Evolutionary conservation across 306 rosid genomes (phyloP), one percentile per base, ranked within the genome.

Genomic region (Fragaria vesca): DNA sequence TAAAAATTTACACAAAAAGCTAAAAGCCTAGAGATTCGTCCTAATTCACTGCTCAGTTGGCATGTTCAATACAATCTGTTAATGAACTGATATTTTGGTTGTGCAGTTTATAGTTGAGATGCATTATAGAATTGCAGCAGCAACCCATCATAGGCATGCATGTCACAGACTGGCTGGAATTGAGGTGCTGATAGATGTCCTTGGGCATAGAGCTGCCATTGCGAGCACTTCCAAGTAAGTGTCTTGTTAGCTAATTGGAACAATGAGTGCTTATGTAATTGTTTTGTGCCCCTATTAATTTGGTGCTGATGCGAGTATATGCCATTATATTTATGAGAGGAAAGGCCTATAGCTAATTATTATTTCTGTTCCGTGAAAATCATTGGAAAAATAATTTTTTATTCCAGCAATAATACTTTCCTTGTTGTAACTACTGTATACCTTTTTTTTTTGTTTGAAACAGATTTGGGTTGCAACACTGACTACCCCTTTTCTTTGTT

Each of bases 91-190:
- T 86, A 58, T 81, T 66, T 46, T 67, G 68, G 69, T 79, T 57
- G 40, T 85, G 86, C 94, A 94, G 98, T 89, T 94, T 88, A 80
- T 92, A 74, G 87, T 94, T 77, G 97, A 91, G 86, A 82, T 88
- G 81, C 97, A 94, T 74, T 86, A 92, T 85, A 92, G 83, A 89
- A 83, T 92, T 85, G 85, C 90, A 60, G 93, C 94, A 65, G 98
- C 98, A 82, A 80, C 86, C 76, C 92, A 94, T 87, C 84, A 83
- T 81, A 86, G 98, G 84, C 98, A 94, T 73, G 89, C 90, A 83
- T 86, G 97, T 86, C 96, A 90, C 83, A 88, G 87, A 13, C 83
- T 94, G 81, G 93, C 93, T 60, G 94, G 93, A 79, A 85, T 94
- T 71, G 95, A 94, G 83, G 98, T 89, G 79, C 91, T 94, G 79